Conservation (phyloP, 2,329 filamentous ascomycete species). For the Lithohypha guttulata region DNA sequence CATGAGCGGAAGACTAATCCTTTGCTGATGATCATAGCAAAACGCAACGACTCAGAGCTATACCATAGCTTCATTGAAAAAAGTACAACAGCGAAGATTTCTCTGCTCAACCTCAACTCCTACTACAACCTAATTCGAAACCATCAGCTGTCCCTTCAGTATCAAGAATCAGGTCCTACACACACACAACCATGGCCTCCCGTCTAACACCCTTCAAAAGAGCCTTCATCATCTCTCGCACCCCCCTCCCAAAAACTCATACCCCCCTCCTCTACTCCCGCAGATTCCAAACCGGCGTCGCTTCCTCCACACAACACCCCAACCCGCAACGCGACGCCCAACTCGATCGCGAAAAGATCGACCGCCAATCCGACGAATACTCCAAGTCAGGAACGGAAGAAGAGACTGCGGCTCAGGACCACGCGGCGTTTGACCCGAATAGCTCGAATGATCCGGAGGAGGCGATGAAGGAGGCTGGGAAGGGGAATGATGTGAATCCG, state of each 20-base stretch:
- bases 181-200: neutral
- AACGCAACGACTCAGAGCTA: no score
- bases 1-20: no score
- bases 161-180: no score
- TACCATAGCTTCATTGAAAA: no score
- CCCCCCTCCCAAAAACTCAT: no score
- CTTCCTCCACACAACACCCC: conserved; percentile 3
- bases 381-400: conserved; percentile 57
- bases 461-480: conserved; percentile 38
- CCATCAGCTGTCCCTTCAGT: no score
- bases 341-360: conserved; percentile 49
- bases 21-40: no score
- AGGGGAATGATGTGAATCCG: conserved; percentile 37
- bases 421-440: conserved; percentile 58
- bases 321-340: conserved; percentile 15
- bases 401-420: conserved; percentile 43
- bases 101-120: no score
- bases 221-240: conserved; percentile 1
- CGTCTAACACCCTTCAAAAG: conserved; percentile 7
- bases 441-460: conserved; percentile 54
- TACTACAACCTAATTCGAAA: no score
- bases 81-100: no score
- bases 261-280: neutral
- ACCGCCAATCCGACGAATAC: conserved; percentile 56
- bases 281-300: neutral